A percentile compares a stretch with the other conserved stretches of the same genome.
phyloP scores from a whole-genome alignment of 2,329 filamentous ascomycete species.

The Metarhizium rileyi region DNA sequence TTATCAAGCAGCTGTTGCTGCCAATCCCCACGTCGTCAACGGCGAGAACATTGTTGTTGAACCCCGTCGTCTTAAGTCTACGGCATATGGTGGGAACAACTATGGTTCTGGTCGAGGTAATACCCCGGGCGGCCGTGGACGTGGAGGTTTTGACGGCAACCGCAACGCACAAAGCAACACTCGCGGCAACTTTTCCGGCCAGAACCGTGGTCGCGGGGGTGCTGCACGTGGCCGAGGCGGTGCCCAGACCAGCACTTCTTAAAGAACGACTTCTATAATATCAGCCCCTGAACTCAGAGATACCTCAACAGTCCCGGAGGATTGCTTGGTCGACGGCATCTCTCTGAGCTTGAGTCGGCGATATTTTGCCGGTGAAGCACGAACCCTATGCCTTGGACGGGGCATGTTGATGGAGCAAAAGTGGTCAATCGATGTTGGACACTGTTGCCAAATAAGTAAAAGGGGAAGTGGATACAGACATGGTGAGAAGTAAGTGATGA shows the following conservation, averaged over 20 bases:
- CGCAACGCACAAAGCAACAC: slow-evolving; percentile 50
- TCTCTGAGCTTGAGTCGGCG: not conserved
- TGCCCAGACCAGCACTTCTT: slow-evolving; percentile 44
- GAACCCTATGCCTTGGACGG: not conserved
- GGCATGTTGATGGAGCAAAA: not conserved
- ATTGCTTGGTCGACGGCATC: not conserved
- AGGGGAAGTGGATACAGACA: not conserved
- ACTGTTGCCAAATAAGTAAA: not conserved
- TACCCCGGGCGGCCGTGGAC: slow-evolving; percentile 46
- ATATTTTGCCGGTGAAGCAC: not conserved
- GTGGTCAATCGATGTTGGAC: not conserved
- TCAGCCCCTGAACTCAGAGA: not conserved
- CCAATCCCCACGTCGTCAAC: slow-evolving; percentile 79
- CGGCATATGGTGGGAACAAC: slow-evolving; percentile 60
- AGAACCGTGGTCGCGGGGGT: slow-evolving; percentile 56
- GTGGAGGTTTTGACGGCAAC: slow-evolving; percentile 52
- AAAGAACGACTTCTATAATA: slow-evolving; percentile 9
- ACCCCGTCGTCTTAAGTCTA: slow-evolving; percentile 71
- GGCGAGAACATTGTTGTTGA: slow-evolving; percentile 79
- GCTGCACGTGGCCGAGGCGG: slow-evolving; percentile 55
- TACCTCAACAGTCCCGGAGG: not conserved
- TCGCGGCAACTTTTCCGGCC: slow-evolving; percentile 61
- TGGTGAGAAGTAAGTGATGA: slow-evolving; percentile 12
- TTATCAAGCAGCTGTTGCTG: slow-evolving; percentile 72
- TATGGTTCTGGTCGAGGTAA: slow-evolving; percentile 54